These are phyloP conservation scores for Ceratobasidium sp. DNA, from an alignment of 1,284 basidiomycete genomes.

Conservation along the genomic window DNA sequence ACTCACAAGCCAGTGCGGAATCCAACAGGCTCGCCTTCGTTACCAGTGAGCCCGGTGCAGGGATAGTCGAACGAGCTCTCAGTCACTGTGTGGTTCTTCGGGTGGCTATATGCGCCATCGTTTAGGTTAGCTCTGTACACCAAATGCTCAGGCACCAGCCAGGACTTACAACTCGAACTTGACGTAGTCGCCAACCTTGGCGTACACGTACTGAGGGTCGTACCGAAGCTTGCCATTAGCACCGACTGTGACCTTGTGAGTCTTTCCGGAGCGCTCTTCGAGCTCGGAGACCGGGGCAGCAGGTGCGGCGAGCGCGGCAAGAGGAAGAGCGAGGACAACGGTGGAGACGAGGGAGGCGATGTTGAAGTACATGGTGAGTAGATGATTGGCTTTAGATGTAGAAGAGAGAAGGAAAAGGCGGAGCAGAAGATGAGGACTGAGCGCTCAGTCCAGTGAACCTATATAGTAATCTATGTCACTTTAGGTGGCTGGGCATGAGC, in stretches of 20 bases:
- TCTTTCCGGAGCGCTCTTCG: conserved; percentile 15
- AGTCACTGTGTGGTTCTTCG: conserved; percentile 44
- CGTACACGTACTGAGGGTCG: too few relatives aligned
- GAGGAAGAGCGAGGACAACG: conserved; percentile 27
- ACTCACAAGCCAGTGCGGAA: conserved; percentile 42
- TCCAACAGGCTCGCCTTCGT: conserved; percentile 59
- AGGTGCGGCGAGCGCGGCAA: background rate
- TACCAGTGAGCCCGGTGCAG: conserved; percentile 46
- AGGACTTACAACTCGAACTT: too few relatives aligned
- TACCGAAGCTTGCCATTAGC: too few relatives aligned
- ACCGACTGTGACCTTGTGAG: conserved; percentile 25
- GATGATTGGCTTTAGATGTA: background rate
- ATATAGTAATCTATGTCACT: too few relatives aligned
- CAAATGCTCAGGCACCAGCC: too few relatives aligned
- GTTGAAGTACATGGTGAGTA: conserved; percentile 33
- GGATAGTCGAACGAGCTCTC: conserved; percentile 41
- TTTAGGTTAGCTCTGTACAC: too few relatives aligned
- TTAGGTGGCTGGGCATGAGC: too few relatives aligned
- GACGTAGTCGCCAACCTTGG: too few relatives aligned
- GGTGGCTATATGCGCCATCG: conserved; percentile 30
- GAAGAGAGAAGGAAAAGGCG: background rate
- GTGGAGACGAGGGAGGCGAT: conserved; percentile 22
- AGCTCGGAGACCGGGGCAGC: conserved; percentile 7
- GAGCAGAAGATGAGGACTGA: too few relatives aligned
- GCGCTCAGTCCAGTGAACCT: too few relatives aligned